Percentiles rank a stretch among this genome's conserved stretches.
Evolutionary conservation across 2,329 filamentous ascomycete species (phyloP).

Genomic region (Neonectria ditissima): DNA sequence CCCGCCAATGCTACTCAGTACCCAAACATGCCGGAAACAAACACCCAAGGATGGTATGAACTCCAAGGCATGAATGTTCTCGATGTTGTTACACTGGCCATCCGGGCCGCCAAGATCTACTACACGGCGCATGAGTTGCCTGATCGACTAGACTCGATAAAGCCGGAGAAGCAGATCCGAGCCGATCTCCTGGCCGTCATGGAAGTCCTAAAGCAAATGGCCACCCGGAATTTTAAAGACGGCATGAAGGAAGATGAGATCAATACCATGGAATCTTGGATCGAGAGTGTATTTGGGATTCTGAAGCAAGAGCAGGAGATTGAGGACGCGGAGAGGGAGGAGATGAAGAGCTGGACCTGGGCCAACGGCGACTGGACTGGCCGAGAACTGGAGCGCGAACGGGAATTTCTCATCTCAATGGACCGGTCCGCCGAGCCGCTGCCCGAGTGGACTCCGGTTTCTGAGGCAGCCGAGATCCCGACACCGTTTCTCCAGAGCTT

Average conservation of each 20-base stretch:
- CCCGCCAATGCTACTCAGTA: constrained; percentile 46
- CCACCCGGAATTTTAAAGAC: constrained; percentile 84
- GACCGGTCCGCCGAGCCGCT: constrained; percentile 69
- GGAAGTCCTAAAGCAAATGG: constrained; percentile 92
- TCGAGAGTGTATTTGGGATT: constrained; percentile 80
- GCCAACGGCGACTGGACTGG: constrained; percentile 80
- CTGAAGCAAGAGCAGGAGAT: constrained; percentile 81
- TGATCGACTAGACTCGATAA: constrained; percentile 86
- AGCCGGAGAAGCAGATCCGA: constrained; percentile 86
- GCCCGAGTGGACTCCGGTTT: constrained; percentile 73
- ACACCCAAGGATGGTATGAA: constrained; percentile 79
- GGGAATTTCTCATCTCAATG: constrained; percentile 84
- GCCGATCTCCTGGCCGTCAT: constrained; percentile 87
- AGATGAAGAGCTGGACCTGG: constrained; percentile 85
- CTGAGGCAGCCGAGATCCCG: constrained; percentile 60
- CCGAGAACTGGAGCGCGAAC: constrained; percentile 81
- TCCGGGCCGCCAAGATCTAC: constrained; percentile 94
- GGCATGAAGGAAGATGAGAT: constrained; percentile 85
- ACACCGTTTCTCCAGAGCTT: constrained; percentile 81
- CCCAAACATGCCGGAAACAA: constrained; percentile 58
- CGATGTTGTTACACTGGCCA: constrained; percentile 94
- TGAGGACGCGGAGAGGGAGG: constrained; percentile 77
- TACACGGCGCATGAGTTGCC: constrained; percentile 93
- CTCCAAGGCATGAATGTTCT: constrained; percentile 92
- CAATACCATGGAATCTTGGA: constrained; percentile 81